phyloP scores from a whole-genome alignment of 805 yeast species.

The Lipomyces orientalis region DNA sequence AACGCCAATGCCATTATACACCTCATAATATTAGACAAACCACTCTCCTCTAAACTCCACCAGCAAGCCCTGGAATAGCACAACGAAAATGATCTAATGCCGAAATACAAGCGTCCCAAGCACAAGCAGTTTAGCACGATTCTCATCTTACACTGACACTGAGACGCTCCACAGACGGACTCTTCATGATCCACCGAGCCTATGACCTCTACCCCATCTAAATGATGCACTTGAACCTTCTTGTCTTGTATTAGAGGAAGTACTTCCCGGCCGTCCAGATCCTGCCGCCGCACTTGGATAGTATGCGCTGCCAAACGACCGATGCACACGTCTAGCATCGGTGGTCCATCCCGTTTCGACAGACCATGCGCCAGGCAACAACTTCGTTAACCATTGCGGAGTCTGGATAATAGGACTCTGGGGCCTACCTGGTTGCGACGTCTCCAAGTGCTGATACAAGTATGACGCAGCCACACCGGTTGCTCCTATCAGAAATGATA shows the following conservation, averaged over 20 bases:
- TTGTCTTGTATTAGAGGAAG: background rate
- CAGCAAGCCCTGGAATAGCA: background rate
- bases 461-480: constrained; percentile 46
- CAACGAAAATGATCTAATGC: background rate
- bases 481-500: constrained; percentile 38
- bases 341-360: constrained; percentile 33
- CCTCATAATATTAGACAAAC: background rate
- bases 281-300: constrained; percentile 20
- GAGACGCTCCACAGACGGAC: background rate
- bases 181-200: constrained; percentile 18
- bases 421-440: constrained; percentile 36
- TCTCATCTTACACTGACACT: background rate
- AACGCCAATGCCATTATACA: background rate
- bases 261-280: background rate
- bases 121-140: background rate
- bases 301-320: constrained; percentile 37
- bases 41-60: constrained; percentile 3
- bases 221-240: constrained; percentile 2
- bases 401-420: constrained; percentile 35
- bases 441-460: constrained; percentile 43
- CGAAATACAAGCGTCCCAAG: background rate
- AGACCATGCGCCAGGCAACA: constrained; percentile 37
- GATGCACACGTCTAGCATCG: constrained; percentile 24
- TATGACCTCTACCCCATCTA: constrained; percentile 26
- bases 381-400: constrained; percentile 26